These are phyloP conservation scores for Claviceps monticola DNA, from an alignment of 2,329 filamentous ascomycete genomes.

Conservation along the genomic window DNA sequence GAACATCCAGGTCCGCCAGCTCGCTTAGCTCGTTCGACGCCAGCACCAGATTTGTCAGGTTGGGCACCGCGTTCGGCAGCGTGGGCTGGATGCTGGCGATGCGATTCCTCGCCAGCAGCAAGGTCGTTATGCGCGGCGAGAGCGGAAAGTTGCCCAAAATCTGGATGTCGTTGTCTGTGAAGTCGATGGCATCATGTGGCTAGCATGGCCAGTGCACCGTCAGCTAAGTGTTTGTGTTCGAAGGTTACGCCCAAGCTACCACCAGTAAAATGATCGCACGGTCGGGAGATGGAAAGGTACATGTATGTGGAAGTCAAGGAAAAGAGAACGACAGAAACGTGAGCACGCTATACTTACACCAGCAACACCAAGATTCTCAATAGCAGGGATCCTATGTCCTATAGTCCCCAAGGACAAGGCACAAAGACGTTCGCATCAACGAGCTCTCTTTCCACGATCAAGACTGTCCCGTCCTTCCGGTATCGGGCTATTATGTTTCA, in stretches of 20 bases:
- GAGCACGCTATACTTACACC: constrained; percentile 46
- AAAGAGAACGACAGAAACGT: background rate
- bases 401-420: constrained; percentile 28
- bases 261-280: too few relatives aligned
- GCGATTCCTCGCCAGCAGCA: constrained; percentile 83
- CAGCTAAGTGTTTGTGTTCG: too few relatives aligned
- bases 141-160: constrained; percentile 84
- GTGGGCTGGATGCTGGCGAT: constrained; percentile 67
- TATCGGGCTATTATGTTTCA: background rate
- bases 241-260: too few relatives aligned
- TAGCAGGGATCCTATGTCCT: constrained; percentile 96
- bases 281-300: background rate
- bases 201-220: constrained; percentile 19
- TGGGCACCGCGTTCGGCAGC: constrained; percentile 63
- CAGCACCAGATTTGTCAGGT: constrained; percentile 68
- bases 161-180: constrained; percentile 95
- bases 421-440: constrained; percentile 58
- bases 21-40: constrained; percentile 72
- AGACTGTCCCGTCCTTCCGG: constrained; percentile 28
- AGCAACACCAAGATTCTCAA: constrained; percentile 95
- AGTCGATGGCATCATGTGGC: constrained; percentile 94
- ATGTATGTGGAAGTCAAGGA: background rate
- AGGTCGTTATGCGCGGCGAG: constrained; percentile 71
- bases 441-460: constrained; percentile 38
- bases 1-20: constrained; percentile 74